Percentiles rank a stretch among this genome's conserved stretches.
These are phyloP conservation scores for Vickermania spadyakhi DNA, from an alignment of 208 protist species.

Conservation along the genomic window DNA sequence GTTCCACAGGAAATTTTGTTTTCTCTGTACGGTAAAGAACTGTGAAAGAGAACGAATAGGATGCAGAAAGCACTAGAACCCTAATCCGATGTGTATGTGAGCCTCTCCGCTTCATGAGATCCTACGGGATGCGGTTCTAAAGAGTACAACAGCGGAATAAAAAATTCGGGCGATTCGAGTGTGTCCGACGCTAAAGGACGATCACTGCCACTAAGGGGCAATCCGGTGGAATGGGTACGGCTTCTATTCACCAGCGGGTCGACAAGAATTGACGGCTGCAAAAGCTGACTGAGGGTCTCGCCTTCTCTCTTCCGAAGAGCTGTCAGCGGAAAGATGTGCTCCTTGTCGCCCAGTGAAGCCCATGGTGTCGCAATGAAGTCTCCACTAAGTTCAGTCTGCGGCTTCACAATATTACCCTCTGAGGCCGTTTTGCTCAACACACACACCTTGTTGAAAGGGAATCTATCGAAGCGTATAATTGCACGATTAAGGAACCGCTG, in stretches of 20 bases:
- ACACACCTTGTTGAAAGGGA: not conserved
- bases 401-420: not conserved
- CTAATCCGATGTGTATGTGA: too few species aligned
- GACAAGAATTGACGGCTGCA: not conserved
- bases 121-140: not conserved
- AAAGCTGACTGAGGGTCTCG: not conserved
- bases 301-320: not conserved
- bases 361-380: not conserved
- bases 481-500: slow-evolving; percentile 15
- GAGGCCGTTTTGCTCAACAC: not conserved
- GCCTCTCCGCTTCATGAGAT: too few species aligned
- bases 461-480: slow-evolving; percentile 5
- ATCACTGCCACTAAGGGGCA: too few species aligned
- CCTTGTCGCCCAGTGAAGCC: not conserved
- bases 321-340: not conserved
- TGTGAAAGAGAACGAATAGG: too few species aligned
- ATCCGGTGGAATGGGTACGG: not conserved
- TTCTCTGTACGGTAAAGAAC: too few species aligned
- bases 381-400: too few species aligned
- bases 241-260: not conserved
- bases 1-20: too few species aligned
- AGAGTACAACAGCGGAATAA: not conserved
- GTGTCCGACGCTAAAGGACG: not conserved
- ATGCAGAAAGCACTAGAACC: too few species aligned
- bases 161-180: not conserved